Percentiles rank a stretch among this genome's conserved stretches.
Evolutionary conservation across 805 yeast genomes (phyloP).

Genomic region (Starmerella floris): DNA sequence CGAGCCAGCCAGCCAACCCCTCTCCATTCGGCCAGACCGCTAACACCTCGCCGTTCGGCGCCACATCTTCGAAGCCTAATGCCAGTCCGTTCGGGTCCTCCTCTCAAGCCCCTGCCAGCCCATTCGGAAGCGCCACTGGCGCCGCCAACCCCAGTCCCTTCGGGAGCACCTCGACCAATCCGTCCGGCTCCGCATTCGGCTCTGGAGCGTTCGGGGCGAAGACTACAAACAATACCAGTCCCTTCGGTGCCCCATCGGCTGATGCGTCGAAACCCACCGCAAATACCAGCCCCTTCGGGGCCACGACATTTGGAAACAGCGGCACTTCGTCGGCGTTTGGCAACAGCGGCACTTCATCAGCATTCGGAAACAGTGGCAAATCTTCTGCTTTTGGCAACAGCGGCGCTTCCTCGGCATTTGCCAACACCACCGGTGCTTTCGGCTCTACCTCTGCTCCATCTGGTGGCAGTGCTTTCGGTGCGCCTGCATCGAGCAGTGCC

Average conservation of each 20-base stretch:
- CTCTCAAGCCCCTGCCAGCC: not conserved
- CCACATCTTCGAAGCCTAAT: not conserved
- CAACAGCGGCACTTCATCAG: not conserved
- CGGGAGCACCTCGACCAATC: not conserved
- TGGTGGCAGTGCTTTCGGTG: slow-evolving; percentile 2
- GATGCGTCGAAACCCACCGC: no score
- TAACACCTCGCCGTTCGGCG: not conserved
- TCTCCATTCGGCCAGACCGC: slow-evolving; percentile 7
- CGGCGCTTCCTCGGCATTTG: slow-evolving; percentile 4
- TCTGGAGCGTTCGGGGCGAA: not conserved
- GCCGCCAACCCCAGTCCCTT: not conserved
- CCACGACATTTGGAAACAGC: not conserved
- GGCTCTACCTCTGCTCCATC: not conserved
- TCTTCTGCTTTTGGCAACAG: not conserved
- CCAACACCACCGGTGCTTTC: slow-evolving; percentile 1
- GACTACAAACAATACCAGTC: not conserved
- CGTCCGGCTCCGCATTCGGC: not conserved
- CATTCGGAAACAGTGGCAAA: not conserved
- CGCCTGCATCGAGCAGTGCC: not conserved
- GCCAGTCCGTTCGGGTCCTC: not conserved
- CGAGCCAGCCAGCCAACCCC: not conserved
- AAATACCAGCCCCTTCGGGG: not conserved
- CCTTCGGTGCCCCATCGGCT: not conserved
- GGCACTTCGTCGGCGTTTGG: slow-evolving; percentile 3
- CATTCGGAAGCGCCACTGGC: not conserved